Conservation (phyloP, 345 rosid genomes). For the Iberis pinnata region DNA sequence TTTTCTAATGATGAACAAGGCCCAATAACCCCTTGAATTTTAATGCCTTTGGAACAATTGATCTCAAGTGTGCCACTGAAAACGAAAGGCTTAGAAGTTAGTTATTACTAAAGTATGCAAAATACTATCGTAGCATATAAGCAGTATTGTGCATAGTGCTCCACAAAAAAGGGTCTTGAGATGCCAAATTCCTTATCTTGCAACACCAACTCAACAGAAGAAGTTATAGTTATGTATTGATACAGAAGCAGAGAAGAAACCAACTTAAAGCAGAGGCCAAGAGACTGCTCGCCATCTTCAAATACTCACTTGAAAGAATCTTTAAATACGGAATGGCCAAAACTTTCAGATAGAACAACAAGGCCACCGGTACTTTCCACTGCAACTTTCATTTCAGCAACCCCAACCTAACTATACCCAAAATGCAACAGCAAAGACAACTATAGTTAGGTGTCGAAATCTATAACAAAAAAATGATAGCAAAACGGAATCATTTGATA, state of each 20-base stretch:
- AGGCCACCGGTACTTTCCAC: constrained; percentile 97
- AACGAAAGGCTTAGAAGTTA: constrained; percentile 18
- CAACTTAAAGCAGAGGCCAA: constrained; percentile 91
- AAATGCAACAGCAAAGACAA: constrained; percentile 32
- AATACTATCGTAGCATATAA: background rate
- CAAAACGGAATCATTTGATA: too few relatives aligned
- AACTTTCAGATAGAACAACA: constrained; percentile 94
- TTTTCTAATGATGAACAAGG: constrained; percentile 93
- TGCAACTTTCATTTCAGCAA: constrained; percentile 97
- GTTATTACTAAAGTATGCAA: constrained; percentile 9
- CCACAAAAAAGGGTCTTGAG: constrained; percentile 10
- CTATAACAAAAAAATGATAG: background rate
- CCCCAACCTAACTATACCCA: constrained; percentile 72
- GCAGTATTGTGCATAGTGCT: constrained; percentile 11
- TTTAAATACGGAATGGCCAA: constrained; percentile 96
- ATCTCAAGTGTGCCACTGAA: constrained; percentile 86
- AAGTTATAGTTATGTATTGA: constrained; percentile 1
- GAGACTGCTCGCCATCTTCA: constrained; percentile 91
- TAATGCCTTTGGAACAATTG: constrained; percentile 86
- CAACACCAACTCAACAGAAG: constrained; percentile 11
- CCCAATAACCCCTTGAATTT: constrained; percentile 85
- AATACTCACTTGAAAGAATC: constrained; percentile 89
- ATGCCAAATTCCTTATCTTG: constrained; percentile 7
- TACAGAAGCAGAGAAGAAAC: constrained; percentile 31
- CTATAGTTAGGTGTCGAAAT: constrained; percentile 23